A percentile compares a stretch with the other conserved stretches of the same genome.
phyloP scores from a whole-genome alignment of 2,329 filamentous ascomycete genomes.

The Pseudogymnoascus pannorum region DNA sequence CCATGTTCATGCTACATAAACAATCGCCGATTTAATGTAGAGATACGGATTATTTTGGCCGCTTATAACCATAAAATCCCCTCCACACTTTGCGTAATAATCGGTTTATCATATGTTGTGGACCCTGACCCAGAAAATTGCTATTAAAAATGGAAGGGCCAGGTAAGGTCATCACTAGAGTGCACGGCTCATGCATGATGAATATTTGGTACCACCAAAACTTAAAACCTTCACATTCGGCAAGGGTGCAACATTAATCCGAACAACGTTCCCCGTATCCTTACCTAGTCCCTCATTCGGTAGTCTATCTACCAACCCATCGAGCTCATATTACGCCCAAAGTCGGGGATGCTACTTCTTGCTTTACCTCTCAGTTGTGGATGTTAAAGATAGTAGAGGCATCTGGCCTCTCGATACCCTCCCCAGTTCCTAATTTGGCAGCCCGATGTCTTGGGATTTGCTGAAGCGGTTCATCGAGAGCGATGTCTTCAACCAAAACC shows the following conservation, averaged over 20 bases:
- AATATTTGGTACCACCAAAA: constrained; percentile 1
- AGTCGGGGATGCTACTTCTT: constrained; percentile 6
- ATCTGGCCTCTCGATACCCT: neutral
- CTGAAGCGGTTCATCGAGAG: constrained; percentile 86
- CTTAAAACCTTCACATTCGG: constrained; percentile 8
- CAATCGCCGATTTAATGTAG: neutral
- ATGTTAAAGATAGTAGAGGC: constrained; percentile 9
- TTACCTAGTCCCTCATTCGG: neutral
- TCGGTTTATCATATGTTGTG: neutral
- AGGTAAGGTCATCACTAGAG: constrained; percentile 1
- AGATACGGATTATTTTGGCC: neutral
- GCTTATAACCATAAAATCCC: neutral
- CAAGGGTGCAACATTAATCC: constrained; percentile 4
- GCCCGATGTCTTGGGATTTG: constrained; percentile 73
- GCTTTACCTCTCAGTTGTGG: constrained; percentile 4
- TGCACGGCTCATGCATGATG: constrained; percentile 8
- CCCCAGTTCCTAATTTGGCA: constrained; percentile 7
- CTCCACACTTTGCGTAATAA: neutral
- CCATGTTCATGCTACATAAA: neutral
- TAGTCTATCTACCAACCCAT: neutral
- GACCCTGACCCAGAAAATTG: neutral
- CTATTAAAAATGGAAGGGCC: neutral
- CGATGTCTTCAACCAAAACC: constrained; percentile 88
- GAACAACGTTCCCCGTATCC: constrained; percentile 3
- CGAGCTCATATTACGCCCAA: constrained; percentile 6